These are phyloP conservation scores for Lindgomyces ingoldianus DNA, from an alignment of 495 filamentous ascomycete genomes.

Conservation along the genomic window DNA sequence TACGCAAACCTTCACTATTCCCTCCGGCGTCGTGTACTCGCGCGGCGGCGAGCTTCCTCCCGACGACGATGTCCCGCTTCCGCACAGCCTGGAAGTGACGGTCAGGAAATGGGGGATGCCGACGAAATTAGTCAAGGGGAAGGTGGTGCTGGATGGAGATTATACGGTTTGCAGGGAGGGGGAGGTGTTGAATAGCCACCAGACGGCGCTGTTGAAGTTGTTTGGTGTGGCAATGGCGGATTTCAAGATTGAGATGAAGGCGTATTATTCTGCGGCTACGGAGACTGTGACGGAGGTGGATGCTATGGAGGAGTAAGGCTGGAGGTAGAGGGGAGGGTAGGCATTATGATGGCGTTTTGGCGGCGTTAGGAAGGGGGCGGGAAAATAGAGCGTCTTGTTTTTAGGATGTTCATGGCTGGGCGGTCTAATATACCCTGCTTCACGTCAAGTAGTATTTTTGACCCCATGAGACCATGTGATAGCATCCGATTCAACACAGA, in stretches of 20 bases:
- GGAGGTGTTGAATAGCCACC: constrained; percentile 77
- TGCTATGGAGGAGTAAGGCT: constrained; percentile 49
- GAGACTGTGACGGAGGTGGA: constrained; percentile 60
- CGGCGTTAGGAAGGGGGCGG: constrained; percentile 1
- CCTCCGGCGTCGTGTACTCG: constrained; percentile 73
- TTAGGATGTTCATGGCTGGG: too few species aligned
- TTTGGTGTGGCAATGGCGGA: constrained; percentile 87
- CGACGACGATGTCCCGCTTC: constrained; percentile 80
- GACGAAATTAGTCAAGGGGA: constrained; percentile 82
- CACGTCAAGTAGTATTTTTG: too few species aligned
- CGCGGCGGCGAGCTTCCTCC: constrained; percentile 73
- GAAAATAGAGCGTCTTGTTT: too few species aligned
- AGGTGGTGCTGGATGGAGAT: constrained; percentile 72
- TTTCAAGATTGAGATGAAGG: constrained; percentile 77
- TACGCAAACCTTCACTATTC: constrained; percentile 72
- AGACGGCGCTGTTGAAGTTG: constrained; percentile 90
- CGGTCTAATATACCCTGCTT: too few species aligned
- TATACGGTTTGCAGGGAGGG: constrained; percentile 82
- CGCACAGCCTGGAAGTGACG: constrained; percentile 84
- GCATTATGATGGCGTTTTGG: constrained; percentile 8
- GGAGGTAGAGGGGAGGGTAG: neutral
- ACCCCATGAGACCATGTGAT: too few species aligned
- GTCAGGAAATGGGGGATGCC: constrained; percentile 85
- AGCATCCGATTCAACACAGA: too few species aligned
- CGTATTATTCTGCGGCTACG: constrained; percentile 67